These are phyloP conservation scores for Talaromyces rugulosus DNA, from an alignment of 2,329 filamentous ascomycete genomes.

Conservation along the genomic window DNA sequence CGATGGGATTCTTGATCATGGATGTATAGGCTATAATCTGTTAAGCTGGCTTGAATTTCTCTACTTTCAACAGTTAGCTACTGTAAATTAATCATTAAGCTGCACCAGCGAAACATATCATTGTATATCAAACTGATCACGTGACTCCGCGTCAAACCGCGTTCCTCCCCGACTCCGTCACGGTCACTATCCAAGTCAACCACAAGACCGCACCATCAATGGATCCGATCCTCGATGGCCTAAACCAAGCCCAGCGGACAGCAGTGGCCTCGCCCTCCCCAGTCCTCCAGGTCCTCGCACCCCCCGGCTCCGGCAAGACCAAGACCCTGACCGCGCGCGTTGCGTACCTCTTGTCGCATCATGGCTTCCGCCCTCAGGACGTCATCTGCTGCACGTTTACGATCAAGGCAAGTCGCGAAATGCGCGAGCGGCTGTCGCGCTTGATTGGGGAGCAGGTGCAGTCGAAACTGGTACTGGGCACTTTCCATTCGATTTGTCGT, in stretches of 20 bases:
- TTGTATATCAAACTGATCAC: conserved; percentile 16
- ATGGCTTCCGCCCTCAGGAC: conserved; percentile 73
- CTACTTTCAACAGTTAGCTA: no score
- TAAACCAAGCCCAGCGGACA: conserved; percentile 61
- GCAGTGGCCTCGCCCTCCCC: conserved; percentile 61
- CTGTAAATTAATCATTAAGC: no score
- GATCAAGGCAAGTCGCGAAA: conserved; percentile 88
- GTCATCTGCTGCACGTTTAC: conserved; percentile 96
- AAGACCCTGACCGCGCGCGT: conserved; percentile 92
- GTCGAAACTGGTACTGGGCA: conserved; percentile 77
- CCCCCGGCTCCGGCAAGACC: conserved; percentile 77
- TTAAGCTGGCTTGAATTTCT: neutral
- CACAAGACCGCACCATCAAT: conserved; percentile 31
- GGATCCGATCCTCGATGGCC: conserved; percentile 55
- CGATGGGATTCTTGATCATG: neutral
- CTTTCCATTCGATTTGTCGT: conserved; percentile 88
- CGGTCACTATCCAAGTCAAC: neutral
- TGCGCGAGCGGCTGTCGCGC: conserved; percentile 80
- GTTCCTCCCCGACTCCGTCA: conserved; percentile 8
- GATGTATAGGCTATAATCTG: neutral
- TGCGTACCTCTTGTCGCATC: conserved; percentile 74
- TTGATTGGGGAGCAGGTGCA: conserved; percentile 75
- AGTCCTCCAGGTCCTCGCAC: conserved; percentile 59
- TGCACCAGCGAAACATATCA: no score
- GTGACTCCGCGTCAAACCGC: conserved; percentile 25